Base-by-base conservation (phyloP, 2,329 filamentous ascomycete genomes). In the Colletotrichum somersetense region DNA sequence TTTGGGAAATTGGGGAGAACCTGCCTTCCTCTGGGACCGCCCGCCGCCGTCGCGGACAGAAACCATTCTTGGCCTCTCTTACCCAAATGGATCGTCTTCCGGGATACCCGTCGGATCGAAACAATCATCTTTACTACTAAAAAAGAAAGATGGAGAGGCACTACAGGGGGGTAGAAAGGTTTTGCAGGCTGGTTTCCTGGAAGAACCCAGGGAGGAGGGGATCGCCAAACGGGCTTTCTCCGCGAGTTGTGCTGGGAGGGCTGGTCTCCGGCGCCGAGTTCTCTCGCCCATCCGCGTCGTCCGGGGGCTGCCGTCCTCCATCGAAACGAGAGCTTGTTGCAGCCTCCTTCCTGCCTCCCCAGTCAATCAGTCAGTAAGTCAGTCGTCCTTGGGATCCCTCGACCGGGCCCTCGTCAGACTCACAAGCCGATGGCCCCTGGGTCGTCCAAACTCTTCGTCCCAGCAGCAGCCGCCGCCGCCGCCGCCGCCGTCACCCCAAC, bases 21-120 rank as follows among this genome's bases (percentile, higher is more conserved):
- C 20, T 6, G 44, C 30, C 38, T 16, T 12, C 38, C 35, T 40
- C 26, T 50, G 44, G 20, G n/a, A 30, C 14, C 18, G 14, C 33
- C 46, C 33, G 30, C 30, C 23, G 20, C 52, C 14, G 42, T 26
- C 40, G 44, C 26, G n/a, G 30, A 58, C 48, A 56, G 40, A 30
- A 44, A 46, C 33, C n/a, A 16, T 56, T 30, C 0, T 23, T 52
- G n/a, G 12, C 38, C 12, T 62, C 6, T 50, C 10, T 50, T 62
- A 30, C 59, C 59, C 38, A 26, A 52, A 62, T 23, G 30, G 65
- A 72, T 69, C 59, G 48, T 55, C 59, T 53, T 53, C 69, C 30
- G 59, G 69, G 69, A 68, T 64, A 12, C 26, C 55, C 53, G 44
- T 63, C 59, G 59, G 68, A 72, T 63, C 69, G 69, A 72, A 72